Conservation (phyloP, 495 filamentous ascomycete species). For the Bombardia bombarda region DNA sequence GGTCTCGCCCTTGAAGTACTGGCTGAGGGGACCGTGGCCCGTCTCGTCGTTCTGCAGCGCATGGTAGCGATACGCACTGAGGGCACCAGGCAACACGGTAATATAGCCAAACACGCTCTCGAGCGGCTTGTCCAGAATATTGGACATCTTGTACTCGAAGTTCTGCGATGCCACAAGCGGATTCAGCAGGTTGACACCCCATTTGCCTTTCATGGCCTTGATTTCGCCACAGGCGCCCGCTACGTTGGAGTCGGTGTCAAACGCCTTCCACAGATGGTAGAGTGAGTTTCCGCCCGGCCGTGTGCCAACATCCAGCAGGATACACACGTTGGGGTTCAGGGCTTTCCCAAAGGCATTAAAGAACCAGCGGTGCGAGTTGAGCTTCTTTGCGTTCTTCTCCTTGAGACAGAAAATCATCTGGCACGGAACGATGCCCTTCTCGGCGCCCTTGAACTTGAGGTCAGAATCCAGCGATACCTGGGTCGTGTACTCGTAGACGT, state of each 20-base stretch:
- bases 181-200: constrained; percentile 76
- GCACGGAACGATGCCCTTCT: constrained; percentile 97
- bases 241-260: constrained; percentile 93
- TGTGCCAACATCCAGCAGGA: constrained; percentile 92
- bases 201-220: constrained; percentile 86
- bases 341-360: constrained; percentile 97
- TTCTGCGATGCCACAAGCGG: constrained; percentile 96
- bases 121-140: constrained; percentile 95
- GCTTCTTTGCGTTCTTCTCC: constrained; percentile 95
- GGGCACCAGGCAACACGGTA: constrained; percentile 88
- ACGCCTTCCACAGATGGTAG: constrained; percentile 99
- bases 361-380: constrained; percentile 99
- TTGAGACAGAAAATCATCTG: constrained; percentile 99
- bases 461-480: constrained; percentile 94
- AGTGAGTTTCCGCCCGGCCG: constrained; percentile 76
- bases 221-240: constrained; percentile 97
- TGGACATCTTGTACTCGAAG: constrained; percentile 99
- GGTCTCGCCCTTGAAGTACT: constrained; percentile 99
- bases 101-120: constrained; percentile 98
- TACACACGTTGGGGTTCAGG: constrained; percentile 91
- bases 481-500: constrained; percentile 98
- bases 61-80: constrained; percentile 94
- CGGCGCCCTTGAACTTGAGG: constrained; percentile 96
- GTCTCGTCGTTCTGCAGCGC: constrained; percentile 95
- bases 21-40: constrained; percentile 88